Evolutionary conservation across 306 rosid species (phyloP).

Genomic region (Trifolium subterraneum): DNA sequence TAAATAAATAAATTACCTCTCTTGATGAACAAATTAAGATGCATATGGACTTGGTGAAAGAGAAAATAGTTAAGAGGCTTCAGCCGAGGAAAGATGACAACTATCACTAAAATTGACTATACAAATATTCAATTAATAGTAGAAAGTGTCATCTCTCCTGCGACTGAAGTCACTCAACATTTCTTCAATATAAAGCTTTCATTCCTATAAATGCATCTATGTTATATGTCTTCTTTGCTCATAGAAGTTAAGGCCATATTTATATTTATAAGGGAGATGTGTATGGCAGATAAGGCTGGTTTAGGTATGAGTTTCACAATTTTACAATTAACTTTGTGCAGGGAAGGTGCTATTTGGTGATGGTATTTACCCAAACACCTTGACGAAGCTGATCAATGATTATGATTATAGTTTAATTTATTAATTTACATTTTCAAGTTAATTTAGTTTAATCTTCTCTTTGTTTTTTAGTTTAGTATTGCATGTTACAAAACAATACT

Average conservation of each 20-base stretch:
- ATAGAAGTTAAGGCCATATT: neutral
- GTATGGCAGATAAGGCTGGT: too few relatives aligned
- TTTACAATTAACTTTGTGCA: neutral
- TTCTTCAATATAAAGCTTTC: neutral
- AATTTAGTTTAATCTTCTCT: too few relatives aligned
- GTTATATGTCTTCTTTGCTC: neutral
- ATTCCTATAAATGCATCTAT: too few relatives aligned
- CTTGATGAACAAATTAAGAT: too few relatives aligned
- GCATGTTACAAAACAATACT: too few relatives aligned
- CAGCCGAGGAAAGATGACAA: constrained; percentile 60
- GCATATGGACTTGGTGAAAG: neutral
- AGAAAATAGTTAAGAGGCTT: constrained; percentile 44
- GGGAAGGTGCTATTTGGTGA: neutral
- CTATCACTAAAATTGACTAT: constrained; percentile 17
- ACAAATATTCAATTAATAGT: neutral
- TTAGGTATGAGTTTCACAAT: too few relatives aligned
- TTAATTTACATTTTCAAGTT: too few relatives aligned
- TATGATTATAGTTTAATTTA: too few relatives aligned
- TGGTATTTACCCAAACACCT: too few relatives aligned
- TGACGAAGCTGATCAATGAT: too few relatives aligned
- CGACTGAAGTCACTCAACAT: constrained; percentile 51
- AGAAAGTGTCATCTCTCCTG: constrained; percentile 54
- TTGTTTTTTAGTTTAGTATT: too few relatives aligned
- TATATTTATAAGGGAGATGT: constrained; percentile 15
- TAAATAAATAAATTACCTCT: neutral